These are phyloP conservation scores for Pyrenochaeta sp. DNA, from an alignment of 2,329 filamentous ascomycete genomes.

Conservation along the genomic window DNA sequence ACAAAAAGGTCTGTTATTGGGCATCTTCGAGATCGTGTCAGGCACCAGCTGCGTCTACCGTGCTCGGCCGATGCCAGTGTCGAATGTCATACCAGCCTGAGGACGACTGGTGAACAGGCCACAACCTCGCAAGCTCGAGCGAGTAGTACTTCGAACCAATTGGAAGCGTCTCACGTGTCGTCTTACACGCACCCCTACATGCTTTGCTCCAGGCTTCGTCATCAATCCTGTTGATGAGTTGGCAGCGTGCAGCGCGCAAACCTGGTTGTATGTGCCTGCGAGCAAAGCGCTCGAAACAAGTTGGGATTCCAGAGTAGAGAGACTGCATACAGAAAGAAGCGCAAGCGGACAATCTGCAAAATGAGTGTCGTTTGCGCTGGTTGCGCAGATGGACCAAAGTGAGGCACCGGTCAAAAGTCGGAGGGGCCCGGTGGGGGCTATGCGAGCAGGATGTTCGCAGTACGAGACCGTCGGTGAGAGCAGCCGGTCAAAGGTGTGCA, in stretches of 20 bases:
- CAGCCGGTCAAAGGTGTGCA: slow-evolving; percentile 13
- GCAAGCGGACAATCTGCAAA: background rate
- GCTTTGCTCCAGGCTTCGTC: slow-evolving; percentile 25
- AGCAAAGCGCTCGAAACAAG: background rate
- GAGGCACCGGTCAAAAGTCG: slow-evolving; percentile 15
- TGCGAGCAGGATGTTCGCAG: slow-evolving; percentile 17
- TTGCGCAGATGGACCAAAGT: background rate
- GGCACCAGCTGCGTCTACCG: slow-evolving; percentile 13
- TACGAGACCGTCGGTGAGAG: slow-evolving; percentile 11
- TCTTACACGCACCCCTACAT: slow-evolving; percentile 17
- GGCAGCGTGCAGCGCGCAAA: slow-evolving; percentile 27
- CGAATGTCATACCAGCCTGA: slow-evolving; percentile 11
- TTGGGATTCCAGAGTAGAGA: background rate
- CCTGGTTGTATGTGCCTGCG: slow-evolving; percentile 16
- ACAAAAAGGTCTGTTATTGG: slow-evolving; percentile 16
- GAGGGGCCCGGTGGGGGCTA: slow-evolving; percentile 11
- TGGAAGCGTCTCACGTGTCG: slow-evolving; percentile 10
- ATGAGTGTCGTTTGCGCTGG: background rate
- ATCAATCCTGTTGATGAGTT: slow-evolving; percentile 28
- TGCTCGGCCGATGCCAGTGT: slow-evolving; percentile 10
- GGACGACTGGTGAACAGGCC: background rate
- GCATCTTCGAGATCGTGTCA: slow-evolving; percentile 18
- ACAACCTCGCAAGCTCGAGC: slow-evolving; percentile 21
- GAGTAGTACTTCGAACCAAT: slow-evolving; percentile 21
- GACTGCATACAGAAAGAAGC: background rate